Evolutionary conservation across 2,329 filamentous ascomycete genomes (phyloP).

Genomic region (Orbilia quercus): DNA sequence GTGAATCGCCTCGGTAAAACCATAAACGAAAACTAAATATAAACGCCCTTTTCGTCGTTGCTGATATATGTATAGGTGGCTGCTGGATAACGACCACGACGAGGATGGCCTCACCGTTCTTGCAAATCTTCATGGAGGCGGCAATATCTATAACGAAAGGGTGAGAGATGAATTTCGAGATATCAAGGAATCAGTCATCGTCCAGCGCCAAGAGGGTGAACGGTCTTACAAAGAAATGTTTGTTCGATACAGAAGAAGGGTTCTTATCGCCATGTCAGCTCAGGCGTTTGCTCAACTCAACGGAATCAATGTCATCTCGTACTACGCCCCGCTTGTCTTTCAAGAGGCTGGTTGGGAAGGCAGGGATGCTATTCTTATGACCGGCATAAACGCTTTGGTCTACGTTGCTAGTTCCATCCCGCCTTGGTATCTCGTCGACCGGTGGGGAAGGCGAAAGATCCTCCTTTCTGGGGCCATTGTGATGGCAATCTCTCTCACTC

Average conservation of each 20-base stretch:
- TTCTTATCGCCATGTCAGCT: conserved; percentile 98
- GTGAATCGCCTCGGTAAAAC: conserved; percentile 87
- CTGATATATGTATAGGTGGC: conserved; percentile 74
- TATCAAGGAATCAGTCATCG: conserved; percentile 97
- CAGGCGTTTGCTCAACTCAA: conserved; percentile 96
- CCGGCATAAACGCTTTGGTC: conserved; percentile 90
- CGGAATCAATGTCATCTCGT: conserved; percentile 99
- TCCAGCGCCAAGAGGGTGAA: conserved; percentile 94
- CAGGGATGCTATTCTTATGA: conserved; percentile 93
- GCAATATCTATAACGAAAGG: conserved; percentile 92
- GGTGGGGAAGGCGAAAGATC: conserved; percentile 88
- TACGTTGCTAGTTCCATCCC: conserved; percentile 93
- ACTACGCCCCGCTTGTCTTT: conserved; percentile 93
- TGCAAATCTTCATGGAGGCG: conserved; percentile 94
- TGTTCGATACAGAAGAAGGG: conserved; percentile 85
- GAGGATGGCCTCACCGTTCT: conserved; percentile 99
- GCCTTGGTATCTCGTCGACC: conserved; percentile 96
- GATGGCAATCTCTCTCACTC: conserved; percentile 87
- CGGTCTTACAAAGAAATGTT: conserved; percentile 95
- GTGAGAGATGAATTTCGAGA: conserved; percentile 96
- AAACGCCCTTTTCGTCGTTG: conserved; percentile 1
- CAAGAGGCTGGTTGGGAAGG: conserved; percentile 96
- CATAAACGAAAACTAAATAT: conserved; percentile 33
- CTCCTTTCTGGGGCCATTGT: conserved; percentile 87
- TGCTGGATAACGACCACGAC: conserved; percentile 96